A percentile compares a stretch with the other conserved stretches of the same genome.
Conservation (phyloP, 1,139 yeast genomes). For the Yamadazyma diddensiae region DNA sequence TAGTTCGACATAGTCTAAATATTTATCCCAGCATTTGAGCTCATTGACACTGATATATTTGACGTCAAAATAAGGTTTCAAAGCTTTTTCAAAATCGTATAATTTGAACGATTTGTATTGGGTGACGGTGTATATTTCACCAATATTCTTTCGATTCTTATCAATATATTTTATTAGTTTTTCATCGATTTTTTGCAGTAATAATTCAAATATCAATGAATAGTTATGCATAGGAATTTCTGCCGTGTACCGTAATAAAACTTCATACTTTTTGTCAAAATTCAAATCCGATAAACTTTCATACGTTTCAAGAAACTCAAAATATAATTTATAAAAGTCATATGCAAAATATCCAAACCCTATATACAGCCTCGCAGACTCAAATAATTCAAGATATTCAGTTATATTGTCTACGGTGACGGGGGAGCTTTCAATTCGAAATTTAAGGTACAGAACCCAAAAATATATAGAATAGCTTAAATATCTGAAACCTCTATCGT, state of each 20-base stretch:
- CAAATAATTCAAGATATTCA: conserved; percentile 44
- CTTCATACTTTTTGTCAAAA: conserved; percentile 35
- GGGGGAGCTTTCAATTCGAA: conserved; percentile 43
- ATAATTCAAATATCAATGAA: conserved; percentile 47
- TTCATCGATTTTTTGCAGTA: conserved; percentile 38
- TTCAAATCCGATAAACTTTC: conserved; percentile 24
- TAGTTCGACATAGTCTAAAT: conserved; percentile 54
- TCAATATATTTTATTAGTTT: conserved; percentile 21
- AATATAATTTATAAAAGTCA: conserved; percentile 72
- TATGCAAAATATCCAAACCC: conserved; percentile 75
- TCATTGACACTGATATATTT: conserved; percentile 42
- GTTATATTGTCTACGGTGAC: conserved; percentile 18
- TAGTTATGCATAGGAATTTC: conserved; percentile 80
- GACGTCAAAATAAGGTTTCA: conserved; percentile 53
- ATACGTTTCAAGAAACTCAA: conserved; percentile 50
- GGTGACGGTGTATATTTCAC: conserved; percentile 56
- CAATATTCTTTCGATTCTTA: conserved; percentile 33
- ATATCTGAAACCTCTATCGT: conserved; percentile 49
- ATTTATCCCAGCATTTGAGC: conserved; percentile 56
- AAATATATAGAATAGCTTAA: conserved; percentile 58
- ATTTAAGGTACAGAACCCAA: conserved; percentile 70
- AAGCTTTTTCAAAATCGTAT: conserved; percentile 59
- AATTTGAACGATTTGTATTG: conserved; percentile 60
- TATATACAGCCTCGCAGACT: conserved; percentile 55
- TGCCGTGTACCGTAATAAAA: conserved; percentile 56